These are phyloP conservation scores for Thuidium tamariscinum DNA, from an alignment of 225 moss, liverwort and hornwort genomes.

Conservation along the genomic window DNA sequence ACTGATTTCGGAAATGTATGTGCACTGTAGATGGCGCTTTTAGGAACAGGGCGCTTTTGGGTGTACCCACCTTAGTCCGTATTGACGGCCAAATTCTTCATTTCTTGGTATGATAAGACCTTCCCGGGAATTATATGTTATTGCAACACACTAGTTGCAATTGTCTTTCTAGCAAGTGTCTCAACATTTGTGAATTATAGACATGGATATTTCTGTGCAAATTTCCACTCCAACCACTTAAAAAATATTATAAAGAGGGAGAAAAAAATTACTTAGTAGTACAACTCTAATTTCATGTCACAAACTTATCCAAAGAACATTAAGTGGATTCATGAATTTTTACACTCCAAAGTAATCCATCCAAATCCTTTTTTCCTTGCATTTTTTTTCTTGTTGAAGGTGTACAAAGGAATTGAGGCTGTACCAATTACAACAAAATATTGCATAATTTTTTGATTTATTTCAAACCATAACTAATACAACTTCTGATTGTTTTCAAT, in stretches of 20 bases:
- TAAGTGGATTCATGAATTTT: background rate
- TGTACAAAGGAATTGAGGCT: background rate
- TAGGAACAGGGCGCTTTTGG: too few species aligned
- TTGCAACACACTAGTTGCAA: slow-evolving; percentile 14
- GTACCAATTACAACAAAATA: background rate
- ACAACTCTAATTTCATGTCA: background rate
- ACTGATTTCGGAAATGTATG: too few species aligned
- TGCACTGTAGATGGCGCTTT: too few species aligned
- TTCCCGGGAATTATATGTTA: slow-evolving; percentile 27
- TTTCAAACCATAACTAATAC: background rate
- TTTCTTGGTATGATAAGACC: background rate
- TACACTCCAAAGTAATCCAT: background rate
- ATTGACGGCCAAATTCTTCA: background rate
- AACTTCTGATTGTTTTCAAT: background rate
- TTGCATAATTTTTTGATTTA: background rate
- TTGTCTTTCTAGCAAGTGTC: background rate
- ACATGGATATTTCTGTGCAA: slow-evolving; percentile 17
- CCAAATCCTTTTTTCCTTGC: too few species aligned
- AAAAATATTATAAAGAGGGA: background rate
- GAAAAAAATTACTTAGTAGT: background rate
- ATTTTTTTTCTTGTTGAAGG: accelerated
- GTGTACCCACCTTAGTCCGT: background rate
- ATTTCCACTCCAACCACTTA: background rate
- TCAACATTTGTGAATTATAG: background rate
- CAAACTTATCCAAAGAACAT: background rate